These are phyloP conservation scores for Sordariomycetes sp. DNA, from an alignment of 2,329 filamentous ascomycete genomes.

Conservation along the genomic window DNA sequence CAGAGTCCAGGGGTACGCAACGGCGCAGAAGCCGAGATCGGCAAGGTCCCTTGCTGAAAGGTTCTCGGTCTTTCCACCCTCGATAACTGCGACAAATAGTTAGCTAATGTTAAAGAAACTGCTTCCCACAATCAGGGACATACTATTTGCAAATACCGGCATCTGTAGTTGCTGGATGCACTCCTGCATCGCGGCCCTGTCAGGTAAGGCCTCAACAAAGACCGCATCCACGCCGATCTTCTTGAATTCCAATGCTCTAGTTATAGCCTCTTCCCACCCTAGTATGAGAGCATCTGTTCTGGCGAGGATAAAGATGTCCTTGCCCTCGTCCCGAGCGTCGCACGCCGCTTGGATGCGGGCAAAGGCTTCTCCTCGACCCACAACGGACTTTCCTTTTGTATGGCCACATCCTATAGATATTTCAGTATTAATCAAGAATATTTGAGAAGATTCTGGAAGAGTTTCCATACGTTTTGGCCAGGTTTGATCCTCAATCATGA, in stretches of 20 bases:
- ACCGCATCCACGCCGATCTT: conserved; percentile 32
- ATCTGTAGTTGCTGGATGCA: conserved; percentile 26
- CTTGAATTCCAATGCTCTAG: conserved; percentile 28
- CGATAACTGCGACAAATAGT: no score
- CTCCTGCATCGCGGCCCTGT: conserved; percentile 29
- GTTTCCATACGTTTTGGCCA: conserved; percentile 39
- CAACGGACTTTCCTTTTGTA: conserved; percentile 35
- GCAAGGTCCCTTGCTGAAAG: conserved; percentile 21
- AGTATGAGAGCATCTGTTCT: conserved; percentile 31
- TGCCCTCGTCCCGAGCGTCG: conserved; percentile 32
- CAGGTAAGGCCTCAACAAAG: conserved; percentile 32
- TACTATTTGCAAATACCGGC: conserved; percentile 31
- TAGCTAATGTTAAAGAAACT: no score
- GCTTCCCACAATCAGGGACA: no score
- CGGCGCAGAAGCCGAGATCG: conserved; percentile 27
- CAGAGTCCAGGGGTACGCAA: conserved; percentile 33
- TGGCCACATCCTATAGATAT: conserved; percentile 23
- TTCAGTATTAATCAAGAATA: rapidly evolving
- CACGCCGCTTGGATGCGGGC: conserved; percentile 34
- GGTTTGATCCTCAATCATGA: conserved; percentile 37
- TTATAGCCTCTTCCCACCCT: conserved; percentile 34
- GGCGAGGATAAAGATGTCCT: conserved; percentile 35
- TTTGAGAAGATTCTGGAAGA: no score
- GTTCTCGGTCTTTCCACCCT: conserved; percentile 24
- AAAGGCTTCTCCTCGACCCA: conserved; percentile 32